Base-by-base conservation (phyloP, 2,329 filamentous ascomycete genomes). In the Fusarium albosuccineum region DNA sequence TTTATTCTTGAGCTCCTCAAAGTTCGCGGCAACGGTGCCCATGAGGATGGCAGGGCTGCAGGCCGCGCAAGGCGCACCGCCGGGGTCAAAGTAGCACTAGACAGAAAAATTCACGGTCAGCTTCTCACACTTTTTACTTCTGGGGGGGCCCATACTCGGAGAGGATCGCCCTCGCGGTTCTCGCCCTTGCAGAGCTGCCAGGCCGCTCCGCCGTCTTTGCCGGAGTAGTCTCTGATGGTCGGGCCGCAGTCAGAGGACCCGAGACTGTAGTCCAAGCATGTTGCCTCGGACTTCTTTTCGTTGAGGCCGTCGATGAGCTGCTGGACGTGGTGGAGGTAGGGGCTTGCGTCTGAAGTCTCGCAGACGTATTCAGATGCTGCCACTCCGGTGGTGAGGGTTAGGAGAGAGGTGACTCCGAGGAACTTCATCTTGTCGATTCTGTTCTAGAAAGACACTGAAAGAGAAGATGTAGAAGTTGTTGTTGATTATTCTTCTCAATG, bases 131-230 rank as follows among this genome's bases (percentile, higher is more conserved):
- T 26, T 27, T 33, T 8, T 3, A 9, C 30, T 33, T 6, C 6
- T 33, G 11, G 11, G 8, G 45, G 14, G 4, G 11, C 22, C 2
- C 13, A 40, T 51, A 53, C 50, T 22, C 50, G 37, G n/a, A 42
- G 27, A 6, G 50, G 34, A 9, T 33, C 7, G 0, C 33, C 16
- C 3, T 41, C 37, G 16, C 8, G 11, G 13, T 41, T 27, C 4
- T 52, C 50, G 13, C 50, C 50, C 16, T 52, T 52, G 37, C 50
- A 52, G 11, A 53, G 27, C 27, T 53, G 50, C 50, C 37, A 53
- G 29, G 50, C 36, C n/a, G 49, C 37, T 3, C 49, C 49, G 11
- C 16, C 37, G 27, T 41, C 27, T 7, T 52, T 13, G 16, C 37
- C 37, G 6, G 36, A 30, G 37, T 52, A 41, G 13, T 9, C 17